These are phyloP conservation scores for Curvularia verruculosa DNA, from an alignment of 2,329 filamentous ascomycete species.

Conservation along the genomic window DNA sequence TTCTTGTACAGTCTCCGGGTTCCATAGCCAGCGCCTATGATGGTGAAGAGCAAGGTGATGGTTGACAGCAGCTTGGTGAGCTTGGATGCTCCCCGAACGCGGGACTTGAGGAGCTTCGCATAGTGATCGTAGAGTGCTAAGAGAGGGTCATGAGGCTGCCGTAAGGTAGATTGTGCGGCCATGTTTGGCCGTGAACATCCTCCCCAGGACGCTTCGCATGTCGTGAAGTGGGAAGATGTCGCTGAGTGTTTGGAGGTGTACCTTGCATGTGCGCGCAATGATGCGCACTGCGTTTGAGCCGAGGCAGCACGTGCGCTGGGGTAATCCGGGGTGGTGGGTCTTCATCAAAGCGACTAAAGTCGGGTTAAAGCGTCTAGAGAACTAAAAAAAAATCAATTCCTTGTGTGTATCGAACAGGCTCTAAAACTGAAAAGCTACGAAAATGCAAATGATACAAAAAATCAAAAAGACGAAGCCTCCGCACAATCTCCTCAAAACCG, in stretches of 20 bases:
- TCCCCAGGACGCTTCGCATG: slow-evolving; percentile 31
- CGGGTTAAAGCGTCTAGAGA: neutral
- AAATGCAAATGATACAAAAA: neutral
- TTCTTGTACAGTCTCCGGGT: slow-evolving; percentile 78
- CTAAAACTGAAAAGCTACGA: neutral
- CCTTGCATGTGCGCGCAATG: slow-evolving; percentile 26
- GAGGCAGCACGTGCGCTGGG: slow-evolving; percentile 31
- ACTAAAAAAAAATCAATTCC: neutral
- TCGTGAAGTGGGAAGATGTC: slow-evolving; percentile 19
- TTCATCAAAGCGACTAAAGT: neutral
- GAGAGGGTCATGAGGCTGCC: slow-evolving; percentile 54
- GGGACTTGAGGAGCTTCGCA: slow-evolving; percentile 55
- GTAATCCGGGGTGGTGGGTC: slow-evolving; percentile 21
- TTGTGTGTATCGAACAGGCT: neutral
- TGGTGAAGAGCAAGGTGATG: slow-evolving; percentile 75
- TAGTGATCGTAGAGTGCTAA: slow-evolving; percentile 56
- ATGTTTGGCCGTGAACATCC: slow-evolving; percentile 58
- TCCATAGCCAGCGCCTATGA: slow-evolving; percentile 80
- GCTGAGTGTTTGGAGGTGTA: slow-evolving; percentile 10
- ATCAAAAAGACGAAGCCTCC: neutral
- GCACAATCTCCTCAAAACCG: neutral
- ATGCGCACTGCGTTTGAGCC: slow-evolving; percentile 22
- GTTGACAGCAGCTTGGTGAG: slow-evolving; percentile 77
- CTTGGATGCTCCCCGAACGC: slow-evolving; percentile 69
- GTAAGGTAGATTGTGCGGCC: slow-evolving; percentile 86